Percentiles rank a stretch among this genome's conserved stretches.
Evolutionary conservation across 1,139 yeast species (phyloP).

Genomic region (Kluyveromyces sp.): DNA sequence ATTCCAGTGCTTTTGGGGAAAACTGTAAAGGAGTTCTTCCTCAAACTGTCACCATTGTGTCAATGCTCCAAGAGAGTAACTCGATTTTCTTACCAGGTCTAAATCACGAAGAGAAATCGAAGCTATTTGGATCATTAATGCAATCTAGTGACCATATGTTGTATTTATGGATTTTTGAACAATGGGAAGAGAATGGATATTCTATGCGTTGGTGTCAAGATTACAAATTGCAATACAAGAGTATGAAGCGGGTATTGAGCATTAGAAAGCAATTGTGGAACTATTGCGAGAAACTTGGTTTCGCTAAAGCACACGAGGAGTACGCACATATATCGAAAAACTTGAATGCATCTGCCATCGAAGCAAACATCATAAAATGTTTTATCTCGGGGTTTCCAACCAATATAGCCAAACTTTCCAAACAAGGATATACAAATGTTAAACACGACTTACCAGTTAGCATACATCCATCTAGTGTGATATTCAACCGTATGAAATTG

Average conservation of each 20-base stretch:
- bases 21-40: conserved; percentile 43
- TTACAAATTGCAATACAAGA: conserved; percentile 67
- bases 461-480: conserved; percentile 65
- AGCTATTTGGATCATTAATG: conserved; percentile 8
- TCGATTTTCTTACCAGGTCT: conserved; percentile 44
- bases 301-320: conserved; percentile 17
- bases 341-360: conserved; percentile 17
- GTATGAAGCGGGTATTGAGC: conserved; percentile 61
- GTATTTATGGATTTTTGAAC: conserved; percentile 63
- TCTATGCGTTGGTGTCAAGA: conserved; percentile 85
- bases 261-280: conserved; percentile 63
- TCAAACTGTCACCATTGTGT: conserved; percentile 61
- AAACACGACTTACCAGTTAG: conserved; percentile 38
- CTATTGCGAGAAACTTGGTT: conserved; percentile 55
- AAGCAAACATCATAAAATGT: conserved; percentile 50
- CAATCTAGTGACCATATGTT: conserved; percentile 64
- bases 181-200: conserved; percentile 66
- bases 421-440: conserved; percentile 54
- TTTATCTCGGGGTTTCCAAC: conserved; percentile 79
- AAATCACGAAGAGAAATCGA: conserved; percentile 39
- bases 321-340: conserved; percentile 10
- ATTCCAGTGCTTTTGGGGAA: conserved; percentile 49
- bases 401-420: conserved; percentile 62
- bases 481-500: conserved; percentile 18
- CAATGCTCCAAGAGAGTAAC: conserved; percentile 80